Evolutionary conservation across 1,284 basidiomycete species (phyloP).

Genomic region (Fomitopsis betulina): DNA sequence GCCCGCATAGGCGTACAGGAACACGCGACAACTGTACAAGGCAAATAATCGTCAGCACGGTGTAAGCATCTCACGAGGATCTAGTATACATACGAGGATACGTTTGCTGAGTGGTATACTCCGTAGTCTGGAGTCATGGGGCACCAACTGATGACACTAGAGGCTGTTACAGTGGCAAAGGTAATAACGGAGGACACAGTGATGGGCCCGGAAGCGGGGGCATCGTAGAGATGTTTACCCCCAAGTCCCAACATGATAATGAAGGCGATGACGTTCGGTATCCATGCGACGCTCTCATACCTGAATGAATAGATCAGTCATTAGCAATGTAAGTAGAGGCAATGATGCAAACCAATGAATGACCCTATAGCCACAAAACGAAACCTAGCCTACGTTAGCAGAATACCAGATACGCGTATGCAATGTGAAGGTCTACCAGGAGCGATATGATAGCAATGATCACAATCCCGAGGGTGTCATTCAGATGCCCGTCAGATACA

Average conservation of each 20-base stretch:
- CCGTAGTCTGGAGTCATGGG: conserved; percentile 57
- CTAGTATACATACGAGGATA: conserved; percentile 36
- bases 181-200: conserved; percentile 26
- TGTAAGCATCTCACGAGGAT: neutral
- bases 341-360: conserved; percentile 43
- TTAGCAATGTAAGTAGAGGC: conserved; percentile 3
- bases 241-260: conserved; percentile 63
- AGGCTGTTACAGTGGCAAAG: conserved; percentile 35
- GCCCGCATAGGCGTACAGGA: conserved; percentile 62
- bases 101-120: conserved; percentile 47
- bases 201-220: conserved; percentile 27
- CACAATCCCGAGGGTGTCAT: conserved; percentile 68
- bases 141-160: conserved; percentile 51
- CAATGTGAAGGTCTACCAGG: conserved; percentile 25
- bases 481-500: conserved; percentile 42
- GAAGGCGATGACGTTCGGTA: conserved; percentile 65
- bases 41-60: conserved; percentile 2
- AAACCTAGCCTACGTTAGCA: conserved; percentile 28
- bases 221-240: conserved; percentile 39
- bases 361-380: conserved; percentile 61
- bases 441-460: conserved; percentile 72
- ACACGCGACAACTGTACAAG: conserved; percentile 40
- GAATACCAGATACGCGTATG: neutral
- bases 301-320: conserved; percentile 9
- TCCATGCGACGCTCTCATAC: conserved; percentile 62